Percentiles rank a stretch among this genome's conserved stretches.
phyloP scores from a whole-genome alignment of 169 alveolate genomes.

The Cyclospora cayetanensis region DNA sequence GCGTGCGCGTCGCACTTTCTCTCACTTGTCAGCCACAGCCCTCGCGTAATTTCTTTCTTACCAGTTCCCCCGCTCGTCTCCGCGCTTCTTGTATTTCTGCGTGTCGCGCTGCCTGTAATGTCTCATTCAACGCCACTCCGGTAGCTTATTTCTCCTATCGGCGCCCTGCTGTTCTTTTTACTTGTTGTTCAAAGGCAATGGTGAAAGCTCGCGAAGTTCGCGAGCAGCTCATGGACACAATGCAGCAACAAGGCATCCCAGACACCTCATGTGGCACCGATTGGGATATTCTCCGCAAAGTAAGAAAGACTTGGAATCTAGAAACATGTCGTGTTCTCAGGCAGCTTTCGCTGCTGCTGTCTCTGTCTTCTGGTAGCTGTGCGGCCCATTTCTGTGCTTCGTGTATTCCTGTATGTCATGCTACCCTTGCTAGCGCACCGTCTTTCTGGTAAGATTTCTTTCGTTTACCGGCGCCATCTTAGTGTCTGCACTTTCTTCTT shows the following conservation, averaged over 20 bases:
- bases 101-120: neutral
- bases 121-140: neutral
- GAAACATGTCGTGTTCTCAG: too few species aligned
- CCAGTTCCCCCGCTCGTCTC: neutral
- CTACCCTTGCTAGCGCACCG: too few species aligned
- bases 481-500: too few species aligned
- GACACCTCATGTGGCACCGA: constrained; percentile 85
- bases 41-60: neutral
- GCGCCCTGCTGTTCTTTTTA: neutral
- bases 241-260: constrained; percentile 82
- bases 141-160: neutral
- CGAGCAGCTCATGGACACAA: constrained; percentile 93
- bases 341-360: too few species aligned
- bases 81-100: neutral
- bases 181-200: constrained; percentile 72
- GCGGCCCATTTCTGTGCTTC: too few species aligned
- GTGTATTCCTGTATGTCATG: too few species aligned
- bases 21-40: neutral
- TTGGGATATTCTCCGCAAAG: constrained; percentile 89
- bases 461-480: too few species aligned
- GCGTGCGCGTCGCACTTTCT: neutral
- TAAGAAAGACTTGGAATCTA: too few species aligned
- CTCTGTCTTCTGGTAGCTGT: too few species aligned
- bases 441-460: too few species aligned
- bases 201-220: constrained; percentile 85